A percentile compares a stretch with the other conserved stretches of the same genome.
Evolutionary conservation across 2,329 filamentous ascomycete species (phyloP).

Genomic region (Claviceps digitariae): DNA sequence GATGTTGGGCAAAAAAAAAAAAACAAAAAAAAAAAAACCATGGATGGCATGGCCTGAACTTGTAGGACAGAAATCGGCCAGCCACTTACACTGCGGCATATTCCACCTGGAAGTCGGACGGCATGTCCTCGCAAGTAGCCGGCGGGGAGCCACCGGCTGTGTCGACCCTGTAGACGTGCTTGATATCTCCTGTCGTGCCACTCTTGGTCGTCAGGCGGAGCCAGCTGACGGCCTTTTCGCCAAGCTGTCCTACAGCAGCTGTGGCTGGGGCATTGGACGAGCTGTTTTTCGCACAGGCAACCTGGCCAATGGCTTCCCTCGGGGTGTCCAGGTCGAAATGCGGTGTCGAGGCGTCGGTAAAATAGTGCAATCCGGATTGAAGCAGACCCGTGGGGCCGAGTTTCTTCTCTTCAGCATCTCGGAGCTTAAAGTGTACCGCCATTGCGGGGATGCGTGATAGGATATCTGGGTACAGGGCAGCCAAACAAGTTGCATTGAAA

Average conservation of each 20-base stretch:
- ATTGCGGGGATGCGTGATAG: slow-evolving; percentile 51
- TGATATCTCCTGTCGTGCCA: slow-evolving; percentile 45
- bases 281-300: slow-evolving; percentile 47
- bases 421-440: slow-evolving; percentile 52
- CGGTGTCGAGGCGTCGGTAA: slow-evolving; percentile 55
- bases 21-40: too few relatives aligned
- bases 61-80: background rate
- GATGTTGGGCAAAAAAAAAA: too few relatives aligned
- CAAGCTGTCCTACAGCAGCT: slow-evolving; percentile 44
- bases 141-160: slow-evolving; percentile 74
- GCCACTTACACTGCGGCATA: slow-evolving; percentile 72
- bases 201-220: slow-evolving; percentile 50
- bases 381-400: slow-evolving; percentile 46
- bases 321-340: slow-evolving; percentile 65
- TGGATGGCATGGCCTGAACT: background rate
- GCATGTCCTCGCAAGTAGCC: slow-evolving; percentile 53
- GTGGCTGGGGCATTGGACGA: slow-evolving; percentile 47
- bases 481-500: slow-evolving; percentile 77
- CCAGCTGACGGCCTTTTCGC: slow-evolving; percentile 65
- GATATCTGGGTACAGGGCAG: slow-evolving; percentile 53
- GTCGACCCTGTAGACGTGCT: slow-evolving; percentile 69
- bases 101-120: slow-evolving; percentile 53
- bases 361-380: slow-evolving; percentile 70
- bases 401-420: slow-evolving; percentile 17
- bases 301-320: slow-evolving; percentile 40